Evolutionary conservation across 768 basidiomycete species (phyloP).

Genomic region (Lactifluus piperatus): DNA sequence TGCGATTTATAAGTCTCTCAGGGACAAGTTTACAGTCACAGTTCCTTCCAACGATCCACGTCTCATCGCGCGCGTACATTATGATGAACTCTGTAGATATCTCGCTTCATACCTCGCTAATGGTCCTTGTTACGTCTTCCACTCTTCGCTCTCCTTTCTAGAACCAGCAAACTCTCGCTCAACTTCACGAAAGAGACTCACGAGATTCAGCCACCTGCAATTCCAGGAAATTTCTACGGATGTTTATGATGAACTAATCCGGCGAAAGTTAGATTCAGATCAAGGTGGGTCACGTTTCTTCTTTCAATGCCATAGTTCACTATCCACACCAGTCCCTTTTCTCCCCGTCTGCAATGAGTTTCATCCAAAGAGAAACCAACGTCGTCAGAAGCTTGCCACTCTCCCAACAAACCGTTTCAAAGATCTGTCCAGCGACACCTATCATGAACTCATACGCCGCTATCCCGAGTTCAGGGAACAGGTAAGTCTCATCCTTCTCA

Average conservation of each 20-base stretch:
- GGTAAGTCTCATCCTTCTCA: constrained; percentile 33
- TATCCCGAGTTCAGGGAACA: constrained; percentile 95
- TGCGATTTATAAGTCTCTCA: constrained; percentile 43
- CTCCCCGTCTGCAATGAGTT: constrained; percentile 87
- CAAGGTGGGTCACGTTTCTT: constrained; percentile 41
- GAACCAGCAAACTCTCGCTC: constrained; percentile 70
- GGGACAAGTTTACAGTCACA: constrained; percentile 46
- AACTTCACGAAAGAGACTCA: constrained; percentile 82
- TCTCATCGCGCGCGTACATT: constrained; percentile 55
- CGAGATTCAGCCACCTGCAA: constrained; percentile 85
- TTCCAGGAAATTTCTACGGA: constrained; percentile 97
- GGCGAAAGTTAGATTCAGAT: constrained; percentile 57
- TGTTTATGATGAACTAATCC: constrained; percentile 88
- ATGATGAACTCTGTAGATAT: constrained; percentile 62
- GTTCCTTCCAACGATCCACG: too few species aligned
- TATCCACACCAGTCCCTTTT: constrained; percentile 55
- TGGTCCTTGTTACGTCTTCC: constrained; percentile 45
- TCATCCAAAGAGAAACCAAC: constrained; percentile 97
- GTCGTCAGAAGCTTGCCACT: constrained; percentile 89
- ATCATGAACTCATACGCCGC: constrained; percentile 81
- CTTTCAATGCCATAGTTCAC: not conserved
- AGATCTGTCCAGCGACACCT: constrained; percentile 92
- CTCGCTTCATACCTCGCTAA: constrained; percentile 63
- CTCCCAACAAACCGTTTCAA: constrained; percentile 82
- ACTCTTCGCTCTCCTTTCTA: constrained; percentile 29